phyloP scores from a whole-genome alignment of 2,329 filamentous ascomycete genomes.

The Diaporthe longicolla region DNA sequence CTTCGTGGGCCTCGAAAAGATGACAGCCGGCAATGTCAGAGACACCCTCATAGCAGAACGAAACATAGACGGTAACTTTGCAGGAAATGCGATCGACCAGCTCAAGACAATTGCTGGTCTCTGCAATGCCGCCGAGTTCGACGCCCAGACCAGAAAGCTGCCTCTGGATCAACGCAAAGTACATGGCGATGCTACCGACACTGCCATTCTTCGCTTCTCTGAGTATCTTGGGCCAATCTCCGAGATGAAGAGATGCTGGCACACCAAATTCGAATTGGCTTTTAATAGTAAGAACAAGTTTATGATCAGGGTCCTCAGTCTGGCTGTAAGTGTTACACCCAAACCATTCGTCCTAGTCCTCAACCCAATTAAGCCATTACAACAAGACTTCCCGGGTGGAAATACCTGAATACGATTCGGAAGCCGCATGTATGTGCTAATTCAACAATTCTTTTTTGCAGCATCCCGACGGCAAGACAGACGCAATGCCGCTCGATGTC shows the following conservation, averaged over 20 bases:
- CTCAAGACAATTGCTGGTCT: slow-evolving; percentile 74
- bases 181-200: slow-evolving; percentile 83
- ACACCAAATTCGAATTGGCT: slow-evolving; percentile 75
- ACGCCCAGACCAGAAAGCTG: slow-evolving; percentile 71
- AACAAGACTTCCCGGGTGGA: neutral
- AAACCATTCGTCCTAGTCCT: no score
- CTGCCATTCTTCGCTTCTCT: slow-evolving; percentile 80
- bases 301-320: slow-evolving; percentile 76
- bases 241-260: slow-evolving; percentile 74
- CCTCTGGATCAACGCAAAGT: slow-evolving; percentile 75
- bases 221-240: slow-evolving; percentile 74
- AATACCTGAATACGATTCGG: neutral
- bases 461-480: slow-evolving; percentile 53
- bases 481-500: slow-evolving; percentile 56
- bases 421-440: neutral
- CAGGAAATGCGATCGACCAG: slow-evolving; percentile 65
- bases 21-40: slow-evolving; percentile 66
- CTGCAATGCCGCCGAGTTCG: slow-evolving; percentile 83
- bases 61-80: slow-evolving; percentile 45
- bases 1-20: slow-evolving; percentile 66
- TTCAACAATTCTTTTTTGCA: neutral
- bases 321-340: slow-evolving; percentile 46
- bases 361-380: neutral
- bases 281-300: slow-evolving; percentile 91
- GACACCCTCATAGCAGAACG: slow-evolving; percentile 53